Evolutionary conservation across 2,329 filamentous ascomycete genomes (phyloP).

Genomic region (Tolypocladium guangdongense): DNA sequence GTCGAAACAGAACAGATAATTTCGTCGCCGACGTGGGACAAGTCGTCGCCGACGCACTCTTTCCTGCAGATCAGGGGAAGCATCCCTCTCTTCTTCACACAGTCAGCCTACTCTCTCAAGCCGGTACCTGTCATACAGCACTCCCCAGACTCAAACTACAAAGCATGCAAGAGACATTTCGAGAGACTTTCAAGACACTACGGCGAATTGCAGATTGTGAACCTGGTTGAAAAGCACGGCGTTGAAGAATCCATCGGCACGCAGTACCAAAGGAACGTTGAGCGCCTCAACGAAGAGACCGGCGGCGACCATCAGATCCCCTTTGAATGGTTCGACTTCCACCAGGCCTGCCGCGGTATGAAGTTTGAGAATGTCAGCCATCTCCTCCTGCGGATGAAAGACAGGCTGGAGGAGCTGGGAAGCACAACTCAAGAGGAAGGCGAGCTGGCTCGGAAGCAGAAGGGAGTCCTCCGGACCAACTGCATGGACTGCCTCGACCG

Average conservation of each 20-base stretch:
- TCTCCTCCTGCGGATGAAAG: slow-evolving; percentile 59
- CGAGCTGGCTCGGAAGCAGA: slow-evolving; percentile 40
- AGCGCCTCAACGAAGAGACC: slow-evolving; percentile 53
- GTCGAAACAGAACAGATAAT: slow-evolving; percentile 96
- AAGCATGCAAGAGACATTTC: slow-evolving; percentile 74
- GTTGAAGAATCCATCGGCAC: slow-evolving; percentile 71
- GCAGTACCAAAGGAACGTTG: slow-evolving; percentile 60
- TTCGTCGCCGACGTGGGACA: slow-evolving; percentile 56
- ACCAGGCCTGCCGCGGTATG: slow-evolving; percentile 86
- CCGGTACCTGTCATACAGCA: slow-evolving; percentile 75
- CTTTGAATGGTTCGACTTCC: slow-evolving; percentile 98
- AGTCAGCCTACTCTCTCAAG: slow-evolving; percentile 88
- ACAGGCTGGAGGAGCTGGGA: slow-evolving; percentile 57
- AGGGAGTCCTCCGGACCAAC: slow-evolving; percentile 80
- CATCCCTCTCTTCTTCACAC: slow-evolving; percentile 90
- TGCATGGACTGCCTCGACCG: slow-evolving; percentile 98
- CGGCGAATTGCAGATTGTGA: slow-evolving; percentile 66
- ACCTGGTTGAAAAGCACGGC: slow-evolving; percentile 80
- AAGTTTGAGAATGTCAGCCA: slow-evolving; percentile 90
- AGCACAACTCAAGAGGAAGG: slow-evolving; percentile 52
- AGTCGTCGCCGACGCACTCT: slow-evolving; percentile 56
- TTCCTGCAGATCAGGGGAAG: slow-evolving; percentile 84
- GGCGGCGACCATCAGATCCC: slow-evolving; percentile 27
- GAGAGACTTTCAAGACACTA: slow-evolving; percentile 57
- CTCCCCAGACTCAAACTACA: slow-evolving; percentile 65